Conservation (phyloP, 768 basidiomycete species). For the Lentinus brumalis region DNA sequence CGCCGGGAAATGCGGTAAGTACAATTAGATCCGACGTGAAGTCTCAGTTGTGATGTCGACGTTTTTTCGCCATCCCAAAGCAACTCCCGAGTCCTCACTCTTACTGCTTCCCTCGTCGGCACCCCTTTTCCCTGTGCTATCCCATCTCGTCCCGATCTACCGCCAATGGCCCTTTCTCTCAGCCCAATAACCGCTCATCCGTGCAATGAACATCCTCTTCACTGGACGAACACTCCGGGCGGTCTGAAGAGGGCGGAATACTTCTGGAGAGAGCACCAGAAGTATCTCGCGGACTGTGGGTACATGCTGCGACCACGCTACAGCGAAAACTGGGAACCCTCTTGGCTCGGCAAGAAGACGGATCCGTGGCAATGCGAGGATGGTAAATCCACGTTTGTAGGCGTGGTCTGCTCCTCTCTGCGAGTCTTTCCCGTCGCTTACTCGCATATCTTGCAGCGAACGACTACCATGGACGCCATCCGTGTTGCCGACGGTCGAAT, state of each 20-base stretch:
- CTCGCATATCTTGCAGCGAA: neutral
- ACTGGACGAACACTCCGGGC: neutral
- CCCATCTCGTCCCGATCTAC: no score
- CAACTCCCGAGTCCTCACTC: no score
- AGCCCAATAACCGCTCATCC: no score
- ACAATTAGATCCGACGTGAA: no score
- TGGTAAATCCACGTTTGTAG: neutral
- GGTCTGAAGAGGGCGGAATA: neutral
- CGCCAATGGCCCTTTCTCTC: no score
- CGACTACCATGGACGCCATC: conserved; percentile 21
- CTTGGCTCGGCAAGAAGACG: conserved; percentile 19
- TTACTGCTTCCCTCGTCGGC: no score
- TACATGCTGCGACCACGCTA: conserved; percentile 29
- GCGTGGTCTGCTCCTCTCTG: neutral
- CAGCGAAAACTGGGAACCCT: conserved; percentile 28
- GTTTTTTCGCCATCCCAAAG: no score
- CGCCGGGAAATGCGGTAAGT: no score
- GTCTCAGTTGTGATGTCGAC: no score
- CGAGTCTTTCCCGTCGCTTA: neutral
- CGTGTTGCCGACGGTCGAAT: conserved; percentile 17
- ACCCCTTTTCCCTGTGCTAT: no score
- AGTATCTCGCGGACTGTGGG: conserved; percentile 17
- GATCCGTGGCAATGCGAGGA: conserved; percentile 6
- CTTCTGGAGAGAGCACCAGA: conserved; percentile 15
- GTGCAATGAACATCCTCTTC: neutral